phyloP scores from a whole-genome alignment of 2,329 filamentous ascomycete genomes.

The Cytospora piceicola region DNA sequence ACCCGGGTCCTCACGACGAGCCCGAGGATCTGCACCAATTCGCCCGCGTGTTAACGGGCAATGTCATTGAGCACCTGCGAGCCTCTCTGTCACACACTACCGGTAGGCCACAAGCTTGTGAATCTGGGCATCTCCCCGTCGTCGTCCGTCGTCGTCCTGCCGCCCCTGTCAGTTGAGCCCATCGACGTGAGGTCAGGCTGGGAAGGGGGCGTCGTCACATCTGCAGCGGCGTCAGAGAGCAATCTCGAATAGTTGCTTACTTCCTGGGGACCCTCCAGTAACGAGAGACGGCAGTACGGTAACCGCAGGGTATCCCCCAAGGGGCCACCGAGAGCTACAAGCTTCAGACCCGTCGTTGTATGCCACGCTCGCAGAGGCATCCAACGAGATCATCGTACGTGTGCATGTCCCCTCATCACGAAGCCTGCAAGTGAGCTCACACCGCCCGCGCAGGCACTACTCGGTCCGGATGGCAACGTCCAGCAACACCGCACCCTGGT shows the following conservation, averaged over 20 bases:
- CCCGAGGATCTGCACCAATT: slow-evolving; percentile 53
- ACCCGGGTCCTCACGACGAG: slow-evolving; percentile 36
- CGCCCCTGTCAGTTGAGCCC: slow-evolving; percentile 31
- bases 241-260: background rate
- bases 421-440: background rate
- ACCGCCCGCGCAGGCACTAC: slow-evolving; percentile 13
- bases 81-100: slow-evolving; percentile 50
- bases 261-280: background rate
- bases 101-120: slow-evolving; percentile 41
- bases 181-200: background rate
- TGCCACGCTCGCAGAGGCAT: slow-evolving; percentile 35
- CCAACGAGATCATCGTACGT: slow-evolving; percentile 40
- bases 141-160: slow-evolving; percentile 31
- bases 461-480: slow-evolving; percentile 32
- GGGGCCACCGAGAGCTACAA: slow-evolving; percentile 20
- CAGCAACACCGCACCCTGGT: slow-evolving; percentile 36
- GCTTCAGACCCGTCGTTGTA: slow-evolving; percentile 6
- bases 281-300: background rate
- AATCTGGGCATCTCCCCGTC: background rate
- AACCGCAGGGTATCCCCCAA: slow-evolving; percentile 32
- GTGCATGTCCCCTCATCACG: background rate
- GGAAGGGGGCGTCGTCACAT: background rate
- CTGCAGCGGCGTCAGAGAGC: background rate
- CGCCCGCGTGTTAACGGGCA: slow-evolving; percentile 44
- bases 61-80: slow-evolving; percentile 42